These are phyloP conservation scores for Scedosporium aurantiacum DNA, from an alignment of 2,329 filamentous ascomycete species.

Conservation along the genomic window DNA sequence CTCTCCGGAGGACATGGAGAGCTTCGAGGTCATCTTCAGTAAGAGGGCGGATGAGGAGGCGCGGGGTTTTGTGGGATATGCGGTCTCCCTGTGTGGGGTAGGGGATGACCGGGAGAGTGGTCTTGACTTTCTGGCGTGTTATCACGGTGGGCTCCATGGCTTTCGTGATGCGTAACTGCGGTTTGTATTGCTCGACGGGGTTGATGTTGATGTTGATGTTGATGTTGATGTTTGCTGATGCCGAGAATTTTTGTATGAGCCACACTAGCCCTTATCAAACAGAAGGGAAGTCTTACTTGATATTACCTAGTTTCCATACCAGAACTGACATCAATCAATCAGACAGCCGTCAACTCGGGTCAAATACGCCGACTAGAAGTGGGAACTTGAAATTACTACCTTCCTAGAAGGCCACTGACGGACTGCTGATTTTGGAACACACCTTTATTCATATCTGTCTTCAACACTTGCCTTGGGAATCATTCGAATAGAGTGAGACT, in stretches of 20 bases:
- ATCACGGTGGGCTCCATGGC: constrained; percentile 3
- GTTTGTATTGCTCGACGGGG: background rate
- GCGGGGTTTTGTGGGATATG: constrained; percentile 33
- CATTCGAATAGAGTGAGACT: background rate
- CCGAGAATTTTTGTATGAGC: background rate
- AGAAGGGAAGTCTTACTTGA: no score
- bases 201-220: background rate
- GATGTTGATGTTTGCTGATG: background rate
- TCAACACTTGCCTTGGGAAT: background rate
- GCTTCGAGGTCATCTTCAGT: constrained; percentile 36
- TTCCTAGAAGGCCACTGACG: background rate
- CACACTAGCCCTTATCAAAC: no score
- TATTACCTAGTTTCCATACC: no score
- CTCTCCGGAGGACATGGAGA: constrained; percentile 40
- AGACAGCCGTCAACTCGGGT: no score
- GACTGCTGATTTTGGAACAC: background rate
- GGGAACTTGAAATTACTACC: background rate
- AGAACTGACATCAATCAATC: no score
- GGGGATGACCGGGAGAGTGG: constrained; percentile 32
- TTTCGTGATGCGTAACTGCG: background rate
- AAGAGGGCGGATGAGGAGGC: constrained; percentile 44
- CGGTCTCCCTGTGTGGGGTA: constrained; percentile 29
- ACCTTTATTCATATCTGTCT: background rate
- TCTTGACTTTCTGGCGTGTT: constrained; percentile 30
- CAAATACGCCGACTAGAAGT: no score